Conservation (phyloP, 768 basidiomycete genomes). For the Lactarius vividus region DNA sequence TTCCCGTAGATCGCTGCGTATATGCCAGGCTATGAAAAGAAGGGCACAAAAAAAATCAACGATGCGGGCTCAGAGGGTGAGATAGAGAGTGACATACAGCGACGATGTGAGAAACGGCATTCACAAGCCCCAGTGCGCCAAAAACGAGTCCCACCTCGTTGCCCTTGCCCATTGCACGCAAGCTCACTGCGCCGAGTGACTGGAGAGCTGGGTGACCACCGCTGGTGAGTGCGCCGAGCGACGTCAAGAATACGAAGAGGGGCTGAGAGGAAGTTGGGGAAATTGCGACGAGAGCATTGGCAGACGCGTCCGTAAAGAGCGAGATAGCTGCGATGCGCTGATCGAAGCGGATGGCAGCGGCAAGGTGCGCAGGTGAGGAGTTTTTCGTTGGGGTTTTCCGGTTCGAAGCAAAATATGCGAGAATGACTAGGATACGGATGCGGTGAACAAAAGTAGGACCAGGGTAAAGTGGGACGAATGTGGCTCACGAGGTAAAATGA, state of each 20-base stretch:
- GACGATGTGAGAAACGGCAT: constrained; percentile 26
- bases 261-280: constrained; percentile 28
- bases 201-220: constrained; percentile 28
- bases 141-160: constrained; percentile 28
- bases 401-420: constrained; percentile 24
- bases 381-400: neutral
- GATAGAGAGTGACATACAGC: constrained; percentile 18
- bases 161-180: constrained; percentile 29
- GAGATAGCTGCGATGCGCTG: constrained; percentile 25
- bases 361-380: constrained; percentile 6
- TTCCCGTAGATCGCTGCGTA: constrained; percentile 26
- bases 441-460: neutral
- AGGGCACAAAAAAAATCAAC: neutral
- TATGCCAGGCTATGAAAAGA: constrained; percentile 23
- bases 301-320: constrained; percentile 27
- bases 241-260: constrained; percentile 28
- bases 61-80: neutral
- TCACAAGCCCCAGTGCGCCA: constrained; percentile 27
- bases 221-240: constrained; percentile 26
- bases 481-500: constrained; percentile 26
- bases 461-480: neutral
- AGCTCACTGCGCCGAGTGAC: constrained; percentile 28
- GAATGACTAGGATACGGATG: constrained; percentile 19
- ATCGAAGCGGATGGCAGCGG: constrained; percentile 27
- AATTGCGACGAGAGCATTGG: constrained; percentile 26